These are phyloP conservation scores for Pythium rishiriense DNA, from an alignment of 352 stramenopile genomes.

Conservation along the genomic window DNA sequence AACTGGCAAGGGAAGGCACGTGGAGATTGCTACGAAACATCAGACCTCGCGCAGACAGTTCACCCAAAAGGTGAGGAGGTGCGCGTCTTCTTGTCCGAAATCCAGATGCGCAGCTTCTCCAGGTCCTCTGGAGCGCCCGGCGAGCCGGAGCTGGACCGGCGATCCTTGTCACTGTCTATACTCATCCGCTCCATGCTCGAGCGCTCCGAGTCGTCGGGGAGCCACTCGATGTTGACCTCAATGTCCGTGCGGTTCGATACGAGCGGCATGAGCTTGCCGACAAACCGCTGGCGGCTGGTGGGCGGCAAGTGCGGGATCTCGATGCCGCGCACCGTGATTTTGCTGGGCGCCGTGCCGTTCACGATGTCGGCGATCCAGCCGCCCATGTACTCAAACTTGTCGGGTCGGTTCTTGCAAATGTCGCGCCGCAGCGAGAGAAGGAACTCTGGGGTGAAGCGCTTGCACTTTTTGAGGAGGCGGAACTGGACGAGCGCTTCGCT, in stretches of 20 bases:
- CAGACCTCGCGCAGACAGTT: no score
- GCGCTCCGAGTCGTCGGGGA: constrained; percentile 55
- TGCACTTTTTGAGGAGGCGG: constrained; percentile 77
- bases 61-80: constrained; percentile 74
- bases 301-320: constrained; percentile 70
- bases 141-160: background rate
- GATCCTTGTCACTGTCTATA: constrained; percentile 24
- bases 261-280: constrained; percentile 74
- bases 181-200: constrained; percentile 31
- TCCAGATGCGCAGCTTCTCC: constrained; percentile 87
- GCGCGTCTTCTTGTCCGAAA: constrained; percentile 83
- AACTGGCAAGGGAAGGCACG: background rate
- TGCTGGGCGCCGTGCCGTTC: constrained; percentile 55
- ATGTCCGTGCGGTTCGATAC: constrained; percentile 83
- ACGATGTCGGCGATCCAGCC: constrained; percentile 83
- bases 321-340: constrained; percentile 80
- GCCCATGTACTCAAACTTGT: constrained; percentile 86
- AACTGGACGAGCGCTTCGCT: constrained; percentile 70
- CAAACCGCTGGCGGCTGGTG: constrained; percentile 62
- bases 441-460: constrained; percentile 74
- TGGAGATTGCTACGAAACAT: background rate
- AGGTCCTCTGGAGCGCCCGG: constrained; percentile 48
- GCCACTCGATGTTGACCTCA: constrained; percentile 84
- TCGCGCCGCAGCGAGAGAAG: constrained; percentile 69
- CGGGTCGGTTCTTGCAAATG: constrained; percentile 74